Conservation (phyloP, 2,329 filamentous ascomycete genomes). For the Tothia fuscella region DNA sequence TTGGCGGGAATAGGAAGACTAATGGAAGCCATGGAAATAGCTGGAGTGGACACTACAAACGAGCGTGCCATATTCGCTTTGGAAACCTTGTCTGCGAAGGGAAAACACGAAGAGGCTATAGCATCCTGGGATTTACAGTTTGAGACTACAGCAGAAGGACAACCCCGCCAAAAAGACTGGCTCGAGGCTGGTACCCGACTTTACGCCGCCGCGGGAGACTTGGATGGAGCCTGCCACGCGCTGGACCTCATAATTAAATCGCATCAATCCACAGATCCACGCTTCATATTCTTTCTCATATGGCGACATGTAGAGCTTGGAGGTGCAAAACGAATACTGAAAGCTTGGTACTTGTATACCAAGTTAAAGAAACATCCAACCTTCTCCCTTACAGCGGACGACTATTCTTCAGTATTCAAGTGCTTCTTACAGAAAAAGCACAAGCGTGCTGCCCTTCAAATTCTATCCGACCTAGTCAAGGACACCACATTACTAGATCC, state of each 20-base stretch:
- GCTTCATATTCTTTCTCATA: constrained; percentile 1
- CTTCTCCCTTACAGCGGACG: not conserved
- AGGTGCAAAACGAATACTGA: not conserved
- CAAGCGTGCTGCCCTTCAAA: not conserved
- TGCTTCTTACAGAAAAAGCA: constrained; percentile 1
- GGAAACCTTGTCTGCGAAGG: constrained; percentile 1
- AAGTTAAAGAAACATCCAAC: not conserved
- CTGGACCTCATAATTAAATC: constrained; percentile 60
- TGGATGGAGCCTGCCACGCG: not conserved
- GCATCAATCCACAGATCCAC: constrained; percentile 48
- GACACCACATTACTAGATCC: not conserved
- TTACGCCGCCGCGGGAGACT: constrained; percentile 1
- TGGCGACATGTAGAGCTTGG: constrained; percentile 1
- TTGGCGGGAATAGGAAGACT: not conserved
- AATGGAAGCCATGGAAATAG: not conserved
- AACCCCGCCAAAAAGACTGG: not conserved
- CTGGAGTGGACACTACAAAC: not conserved
- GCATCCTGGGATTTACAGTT: not conserved
- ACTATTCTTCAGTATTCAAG: constrained; percentile 7
- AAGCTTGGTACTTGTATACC: not conserved
- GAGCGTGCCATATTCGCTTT: not conserved
- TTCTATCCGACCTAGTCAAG: not conserved
- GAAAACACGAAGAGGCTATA: constrained; percentile 5
- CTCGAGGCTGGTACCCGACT: constrained; percentile 5
- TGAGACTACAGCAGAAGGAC: not conserved